Evolutionary conservation across 2,329 filamentous ascomycete species (phyloP).

Genomic region (Sarocladium brachiariae): DNA sequence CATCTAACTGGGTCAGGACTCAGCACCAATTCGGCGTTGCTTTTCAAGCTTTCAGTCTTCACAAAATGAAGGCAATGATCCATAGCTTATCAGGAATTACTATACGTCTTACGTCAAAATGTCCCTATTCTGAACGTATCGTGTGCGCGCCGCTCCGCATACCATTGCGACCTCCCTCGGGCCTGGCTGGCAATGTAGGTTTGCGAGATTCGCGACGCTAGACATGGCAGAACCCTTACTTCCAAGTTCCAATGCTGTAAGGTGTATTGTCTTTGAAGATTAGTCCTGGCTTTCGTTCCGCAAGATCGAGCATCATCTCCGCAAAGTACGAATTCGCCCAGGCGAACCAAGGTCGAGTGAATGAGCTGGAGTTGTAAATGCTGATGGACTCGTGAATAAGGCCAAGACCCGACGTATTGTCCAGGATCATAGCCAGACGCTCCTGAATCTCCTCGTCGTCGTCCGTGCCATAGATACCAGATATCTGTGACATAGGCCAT

Average conservation of each 20-base stretch:
- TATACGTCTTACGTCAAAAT: no score
- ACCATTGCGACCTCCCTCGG: no score
- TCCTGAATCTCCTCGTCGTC: slow-evolving; percentile 27
- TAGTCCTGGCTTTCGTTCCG: slow-evolving; percentile 72
- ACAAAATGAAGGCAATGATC: no score
- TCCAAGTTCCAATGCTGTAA: neutral
- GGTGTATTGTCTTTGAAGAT: slow-evolving; percentile 32
- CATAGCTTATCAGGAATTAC: no score
- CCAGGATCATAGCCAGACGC: slow-evolving; percentile 30
- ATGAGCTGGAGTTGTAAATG: slow-evolving; percentile 31
- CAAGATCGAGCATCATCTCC: slow-evolving; percentile 59
- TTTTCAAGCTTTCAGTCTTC: no score
- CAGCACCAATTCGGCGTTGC: no score
- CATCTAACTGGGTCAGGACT: no score
- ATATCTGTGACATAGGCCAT: slow-evolving; percentile 51
- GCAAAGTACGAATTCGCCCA: slow-evolving; percentile 38
- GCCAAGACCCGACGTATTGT: slow-evolving; percentile 34
- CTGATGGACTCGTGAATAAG: slow-evolving; percentile 44
- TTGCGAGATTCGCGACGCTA: no score
- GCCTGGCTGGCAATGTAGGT: no score
- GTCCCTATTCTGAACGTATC: no score
- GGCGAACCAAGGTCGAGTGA: slow-evolving; percentile 39
- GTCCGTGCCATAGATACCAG: slow-evolving; percentile 42
- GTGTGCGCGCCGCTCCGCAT: no score
- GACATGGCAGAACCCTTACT: neutral